phyloP scores from a whole-genome alignment of 2,329 filamentous ascomycete genomes.

The Aspergillus vadensis region DNA sequence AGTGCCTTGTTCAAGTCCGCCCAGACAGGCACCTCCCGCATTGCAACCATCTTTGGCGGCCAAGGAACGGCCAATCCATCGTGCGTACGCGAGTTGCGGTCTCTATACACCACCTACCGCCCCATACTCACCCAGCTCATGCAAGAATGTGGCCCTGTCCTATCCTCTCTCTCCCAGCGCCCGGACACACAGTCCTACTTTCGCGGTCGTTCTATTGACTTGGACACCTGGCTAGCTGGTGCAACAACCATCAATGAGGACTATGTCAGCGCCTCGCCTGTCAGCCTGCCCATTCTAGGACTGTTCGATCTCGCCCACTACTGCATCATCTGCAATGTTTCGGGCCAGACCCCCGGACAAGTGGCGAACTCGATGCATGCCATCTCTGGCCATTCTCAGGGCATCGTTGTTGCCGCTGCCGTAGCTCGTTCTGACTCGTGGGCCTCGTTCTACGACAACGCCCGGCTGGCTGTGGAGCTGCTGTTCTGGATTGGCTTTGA shows the following conservation, averaged over 20 bases:
- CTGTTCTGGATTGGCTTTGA: conserved; percentile 41
- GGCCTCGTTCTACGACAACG: conserved; percentile 33
- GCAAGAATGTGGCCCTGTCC: not conserved
- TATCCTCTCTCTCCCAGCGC: not conserved
- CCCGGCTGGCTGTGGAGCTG: conserved; percentile 30
- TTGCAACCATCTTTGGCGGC: conserved; percentile 2
- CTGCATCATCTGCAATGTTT: not conserved
- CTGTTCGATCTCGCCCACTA: conserved; percentile 29
- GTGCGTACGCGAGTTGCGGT: not conserved
- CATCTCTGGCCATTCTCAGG: conserved; percentile 40
- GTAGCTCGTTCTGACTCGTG: conserved; percentile 35
- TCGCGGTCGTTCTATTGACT: not conserved
- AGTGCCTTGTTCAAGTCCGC: not conserved
- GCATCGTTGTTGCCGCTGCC: conserved; percentile 39
- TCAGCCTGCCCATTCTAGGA: conserved; percentile 43
- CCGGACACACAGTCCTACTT: not conserved
- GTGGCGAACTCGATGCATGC: not conserved
- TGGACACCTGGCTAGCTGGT: conserved; percentile 13
- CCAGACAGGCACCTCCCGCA: not conserved
- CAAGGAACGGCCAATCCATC: not conserved
- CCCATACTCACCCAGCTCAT: not conserved
- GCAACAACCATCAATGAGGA: conserved; percentile 31
- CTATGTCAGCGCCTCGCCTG: conserved; percentile 36
- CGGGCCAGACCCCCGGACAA: conserved; percentile 3
- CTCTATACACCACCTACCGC: conserved; percentile 1